A percentile compares a stretch with the other conserved stretches of the same genome.
Evolutionary conservation across 306 rosid species (phyloP).

Genomic region (Quercus aquifolioides): DNA sequence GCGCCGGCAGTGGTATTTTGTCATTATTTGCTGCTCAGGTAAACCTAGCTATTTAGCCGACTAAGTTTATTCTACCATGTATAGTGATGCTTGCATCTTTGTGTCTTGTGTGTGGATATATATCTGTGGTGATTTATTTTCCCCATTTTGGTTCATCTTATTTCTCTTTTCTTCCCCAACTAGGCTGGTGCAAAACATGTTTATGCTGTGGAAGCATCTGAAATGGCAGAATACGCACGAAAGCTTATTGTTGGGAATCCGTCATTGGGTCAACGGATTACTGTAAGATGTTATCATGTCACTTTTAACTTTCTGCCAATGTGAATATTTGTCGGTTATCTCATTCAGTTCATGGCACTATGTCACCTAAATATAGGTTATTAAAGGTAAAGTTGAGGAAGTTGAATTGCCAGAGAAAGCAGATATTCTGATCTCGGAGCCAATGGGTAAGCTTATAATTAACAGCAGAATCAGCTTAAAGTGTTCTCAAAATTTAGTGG

Average conservation of each 20-base stretch:
- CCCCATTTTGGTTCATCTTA: background rate
- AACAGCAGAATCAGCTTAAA: background rate
- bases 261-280: constrained; percentile 66
- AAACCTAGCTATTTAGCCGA: constrained; percentile 14
- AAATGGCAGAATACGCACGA: constrained; percentile 96
- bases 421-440: constrained; percentile 94
- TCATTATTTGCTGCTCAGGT: constrained; percentile 99
- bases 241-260: constrained; percentile 88
- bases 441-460: constrained; percentile 70
- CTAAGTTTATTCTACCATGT: background rate
- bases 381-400: constrained; percentile 93
- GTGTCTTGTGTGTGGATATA: background rate
- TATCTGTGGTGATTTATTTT: background rate
- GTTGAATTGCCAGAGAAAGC: constrained; percentile 92
- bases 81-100: background rate
- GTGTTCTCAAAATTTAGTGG: background rate
- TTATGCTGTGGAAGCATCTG: constrained; percentile 99
- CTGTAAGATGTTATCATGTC: constrained; percentile 45
- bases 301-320: background rate
- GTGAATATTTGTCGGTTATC: background rate
- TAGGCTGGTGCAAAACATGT: constrained; percentile 99
- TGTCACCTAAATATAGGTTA: constrained; percentile 45
- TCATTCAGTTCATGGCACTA: background rate
- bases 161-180: constrained; percentile 3
- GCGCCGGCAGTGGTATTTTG: constrained; percentile 97